Evolutionary conservation across 148 eudicot genomes (phyloP).

Genomic region (Pouteria glomerata): DNA sequence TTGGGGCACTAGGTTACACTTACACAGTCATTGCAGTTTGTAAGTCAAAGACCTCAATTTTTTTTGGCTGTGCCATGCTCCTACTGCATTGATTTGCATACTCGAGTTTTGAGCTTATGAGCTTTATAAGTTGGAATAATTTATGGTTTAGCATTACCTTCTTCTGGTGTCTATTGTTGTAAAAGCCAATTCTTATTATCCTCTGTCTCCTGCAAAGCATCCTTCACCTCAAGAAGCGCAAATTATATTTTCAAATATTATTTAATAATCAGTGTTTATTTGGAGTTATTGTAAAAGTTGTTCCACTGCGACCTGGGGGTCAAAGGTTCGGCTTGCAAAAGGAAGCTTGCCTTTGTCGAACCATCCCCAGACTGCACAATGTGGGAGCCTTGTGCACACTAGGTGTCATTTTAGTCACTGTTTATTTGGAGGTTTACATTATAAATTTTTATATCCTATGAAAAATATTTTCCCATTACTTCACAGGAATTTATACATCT

Average conservation of each 20-base stretch:
- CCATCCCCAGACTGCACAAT: too few species aligned
- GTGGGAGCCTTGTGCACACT: too few species aligned
- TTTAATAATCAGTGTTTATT: not conserved
- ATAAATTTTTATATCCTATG: too few species aligned
- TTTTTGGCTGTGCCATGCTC: not conserved
- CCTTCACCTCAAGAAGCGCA: not conserved
- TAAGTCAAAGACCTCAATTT: constrained; percentile 39
- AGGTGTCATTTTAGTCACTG: too few species aligned
- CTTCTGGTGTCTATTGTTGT: not conserved
- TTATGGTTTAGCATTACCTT: not conserved
- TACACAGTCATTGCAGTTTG: constrained; percentile 90
- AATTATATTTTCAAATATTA: not conserved
- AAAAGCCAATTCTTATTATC: not conserved
- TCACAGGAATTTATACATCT: too few species aligned
- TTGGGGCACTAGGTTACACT: constrained; percentile 78
- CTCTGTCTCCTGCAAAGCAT: not conserved
- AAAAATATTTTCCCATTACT: too few species aligned
- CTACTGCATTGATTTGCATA: not conserved
- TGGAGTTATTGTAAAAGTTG: not conserved
- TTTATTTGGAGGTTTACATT: too few species aligned
- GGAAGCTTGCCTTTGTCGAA: too few species aligned
- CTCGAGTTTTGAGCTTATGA: not conserved
- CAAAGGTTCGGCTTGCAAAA: too few species aligned
- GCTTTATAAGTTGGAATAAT: not conserved
- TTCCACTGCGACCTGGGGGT: too few species aligned